Conservation (phyloP, 495 filamentous ascomycete species). For the Penicillium alfredii region DNA sequence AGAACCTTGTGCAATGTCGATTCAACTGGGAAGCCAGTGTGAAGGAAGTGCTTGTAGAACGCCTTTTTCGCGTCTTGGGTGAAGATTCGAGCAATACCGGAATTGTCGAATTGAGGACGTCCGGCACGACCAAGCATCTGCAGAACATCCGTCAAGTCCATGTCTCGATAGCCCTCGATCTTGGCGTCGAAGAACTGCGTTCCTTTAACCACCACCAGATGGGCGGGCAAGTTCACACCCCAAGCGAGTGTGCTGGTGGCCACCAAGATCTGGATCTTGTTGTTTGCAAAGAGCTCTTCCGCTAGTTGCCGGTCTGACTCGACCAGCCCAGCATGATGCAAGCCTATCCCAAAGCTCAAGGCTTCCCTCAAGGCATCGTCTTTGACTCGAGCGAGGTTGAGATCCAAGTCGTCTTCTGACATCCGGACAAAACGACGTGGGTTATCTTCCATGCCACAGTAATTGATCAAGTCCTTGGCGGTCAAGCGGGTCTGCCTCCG, state of each 20-base stretch:
- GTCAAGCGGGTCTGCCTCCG: constrained; percentile 91
- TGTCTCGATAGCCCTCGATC: constrained; percentile 94
- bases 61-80: constrained; percentile 97
- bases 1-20: constrained; percentile 92
- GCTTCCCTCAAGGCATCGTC: constrained; percentile 88
- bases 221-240: constrained; percentile 97
- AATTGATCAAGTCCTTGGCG: constrained; percentile 91
- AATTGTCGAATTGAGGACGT: constrained; percentile 91
- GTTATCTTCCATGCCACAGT: constrained; percentile 97
- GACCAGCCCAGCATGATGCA: constrained; percentile 95
- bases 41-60: constrained; percentile 99
- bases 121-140: constrained; percentile 98
- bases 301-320: constrained; percentile 87
- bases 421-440: constrained; percentile 86
- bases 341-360: constrained; percentile 89
- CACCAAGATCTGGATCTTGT: constrained; percentile 95
- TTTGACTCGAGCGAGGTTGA: constrained; percentile 78
- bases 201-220: constrained; percentile 96
- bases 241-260: constrained; percentile 97
- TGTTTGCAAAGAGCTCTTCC: constrained; percentile 92
- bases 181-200: constrained; percentile 99
- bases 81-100: constrained; percentile 93
- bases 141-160: constrained; percentile 97
- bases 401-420: constrained; percentile 88
- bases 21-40: constrained; percentile 97